Evolutionary conservation across 306 rosid species (phyloP).

Genomic region (Malus asiatica): DNA sequence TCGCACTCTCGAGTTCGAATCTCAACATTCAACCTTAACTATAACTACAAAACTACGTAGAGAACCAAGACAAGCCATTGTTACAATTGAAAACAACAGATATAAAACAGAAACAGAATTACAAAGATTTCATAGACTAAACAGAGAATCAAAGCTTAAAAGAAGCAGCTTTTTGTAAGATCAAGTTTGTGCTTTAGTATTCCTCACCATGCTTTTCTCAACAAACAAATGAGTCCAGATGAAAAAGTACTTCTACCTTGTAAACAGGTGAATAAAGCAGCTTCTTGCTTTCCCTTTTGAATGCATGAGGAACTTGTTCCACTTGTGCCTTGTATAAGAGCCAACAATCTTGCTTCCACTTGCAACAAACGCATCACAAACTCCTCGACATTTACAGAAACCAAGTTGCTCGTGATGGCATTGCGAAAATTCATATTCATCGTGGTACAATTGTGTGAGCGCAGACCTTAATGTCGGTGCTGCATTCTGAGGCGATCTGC

Average conservation of each 20-base stretch:
- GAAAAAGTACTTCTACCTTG: background rate
- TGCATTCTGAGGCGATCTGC: accelerated
- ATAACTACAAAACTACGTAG: too few relatives aligned
- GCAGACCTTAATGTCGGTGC: background rate
- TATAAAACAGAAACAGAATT: background rate
- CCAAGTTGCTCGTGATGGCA: background rate
- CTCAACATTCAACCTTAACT: too few relatives aligned
- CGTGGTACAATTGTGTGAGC: background rate
- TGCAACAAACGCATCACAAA: background rate
- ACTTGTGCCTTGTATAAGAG: too few relatives aligned
- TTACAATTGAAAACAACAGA: background rate
- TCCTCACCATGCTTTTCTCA: background rate
- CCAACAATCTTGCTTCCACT: background rate
- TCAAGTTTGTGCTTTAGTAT: background rate
- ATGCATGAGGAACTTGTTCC: background rate
- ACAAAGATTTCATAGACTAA: background rate
- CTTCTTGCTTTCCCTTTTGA: background rate
- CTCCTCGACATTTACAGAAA: background rate
- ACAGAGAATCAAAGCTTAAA: background rate
- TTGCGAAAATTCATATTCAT: background rate
- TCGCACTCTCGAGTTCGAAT: too few relatives aligned
- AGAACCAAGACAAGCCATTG: background rate
- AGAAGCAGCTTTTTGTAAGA: background rate
- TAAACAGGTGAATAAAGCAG: background rate
- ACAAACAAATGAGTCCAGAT: background rate